phyloP scores from a whole-genome alignment of 441 rosid species.

The Jatropha podagrica region DNA sequence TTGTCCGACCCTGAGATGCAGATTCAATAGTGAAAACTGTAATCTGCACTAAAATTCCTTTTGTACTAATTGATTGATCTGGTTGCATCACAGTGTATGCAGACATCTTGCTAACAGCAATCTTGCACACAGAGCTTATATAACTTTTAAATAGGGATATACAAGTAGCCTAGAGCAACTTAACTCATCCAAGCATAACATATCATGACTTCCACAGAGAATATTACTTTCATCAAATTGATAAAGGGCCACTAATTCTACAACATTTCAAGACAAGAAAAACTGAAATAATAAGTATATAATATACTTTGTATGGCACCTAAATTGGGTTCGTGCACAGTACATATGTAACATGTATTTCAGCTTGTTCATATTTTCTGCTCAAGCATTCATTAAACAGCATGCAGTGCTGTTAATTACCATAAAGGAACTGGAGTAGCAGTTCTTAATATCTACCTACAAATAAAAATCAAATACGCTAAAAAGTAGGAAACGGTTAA shows the following conservation, averaged over 20 bases:
- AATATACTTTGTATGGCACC: background rate
- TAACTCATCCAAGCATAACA: constrained; percentile 3
- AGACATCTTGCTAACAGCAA: background rate
- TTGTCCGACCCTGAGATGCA: background rate
- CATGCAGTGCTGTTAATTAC: background rate
- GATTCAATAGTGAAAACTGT: background rate
- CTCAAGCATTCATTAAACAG: background rate
- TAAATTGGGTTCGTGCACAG: background rate
- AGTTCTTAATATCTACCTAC: constrained; percentile 8
- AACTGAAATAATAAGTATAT: background rate
- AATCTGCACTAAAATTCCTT: background rate
- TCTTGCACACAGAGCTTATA: background rate
- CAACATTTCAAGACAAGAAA: background rate
- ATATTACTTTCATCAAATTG: background rate
- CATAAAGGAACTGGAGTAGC: background rate
- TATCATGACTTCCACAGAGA: background rate
- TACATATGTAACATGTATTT: background rate
- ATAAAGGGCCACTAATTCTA: background rate
- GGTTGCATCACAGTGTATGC: background rate
- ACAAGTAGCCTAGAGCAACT: background rate
- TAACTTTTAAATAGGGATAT: background rate
- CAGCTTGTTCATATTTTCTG: background rate
- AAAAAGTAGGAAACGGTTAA: background rate
- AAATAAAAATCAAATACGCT: constrained; percentile 6
- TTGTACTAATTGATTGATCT: background rate